phyloP scores from a whole-genome alignment of 2,329 filamentous ascomycete species.

The Apiospora phragmitis region DNA sequence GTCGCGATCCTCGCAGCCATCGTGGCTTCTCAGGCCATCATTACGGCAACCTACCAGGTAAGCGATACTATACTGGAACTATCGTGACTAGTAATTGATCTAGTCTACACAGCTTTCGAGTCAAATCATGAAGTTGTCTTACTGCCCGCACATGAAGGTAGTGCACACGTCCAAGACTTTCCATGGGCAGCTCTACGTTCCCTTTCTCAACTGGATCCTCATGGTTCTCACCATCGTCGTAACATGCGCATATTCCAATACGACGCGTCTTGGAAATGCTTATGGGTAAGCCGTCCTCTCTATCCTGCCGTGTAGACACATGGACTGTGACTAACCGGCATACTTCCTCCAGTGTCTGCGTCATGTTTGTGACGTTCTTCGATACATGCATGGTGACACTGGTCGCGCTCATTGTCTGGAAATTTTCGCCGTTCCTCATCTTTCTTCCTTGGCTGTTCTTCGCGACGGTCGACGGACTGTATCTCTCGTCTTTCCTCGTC shows the following conservation, averaged over 20 bases:
- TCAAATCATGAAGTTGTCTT: conserved; percentile 64
- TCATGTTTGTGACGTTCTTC: conserved; percentile 79
- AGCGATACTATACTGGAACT: background rate
- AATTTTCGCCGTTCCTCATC: conserved; percentile 60
- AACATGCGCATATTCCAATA: conserved; percentile 66
- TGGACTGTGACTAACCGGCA: background rate
- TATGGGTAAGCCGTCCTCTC: conserved; percentile 51
- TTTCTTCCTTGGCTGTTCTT: conserved; percentile 63
- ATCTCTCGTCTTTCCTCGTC: conserved; percentile 66
- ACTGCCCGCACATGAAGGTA: conserved; percentile 75
- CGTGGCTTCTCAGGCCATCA: conserved; percentile 77
- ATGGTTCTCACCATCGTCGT: conserved; percentile 76
- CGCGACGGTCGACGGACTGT: conserved; percentile 67
- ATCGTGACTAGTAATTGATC: background rate
- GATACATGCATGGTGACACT: conserved; percentile 74
- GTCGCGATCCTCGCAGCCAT: conserved; percentile 70
- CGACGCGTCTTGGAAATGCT: conserved; percentile 69
- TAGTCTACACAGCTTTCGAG: conserved; percentile 25
- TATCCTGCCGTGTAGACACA: too few relatives aligned
- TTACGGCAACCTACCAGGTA: conserved; percentile 72
- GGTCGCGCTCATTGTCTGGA: conserved; percentile 73
- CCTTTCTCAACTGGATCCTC: conserved; percentile 73
- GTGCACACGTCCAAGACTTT: conserved; percentile 70
- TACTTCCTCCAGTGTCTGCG: conserved; percentile 56
- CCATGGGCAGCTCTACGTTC: conserved; percentile 76